Base-by-base conservation (phyloP, 2,329 filamentous ascomycete genomes). In the Teratosphaeria nubilosa region DNA sequence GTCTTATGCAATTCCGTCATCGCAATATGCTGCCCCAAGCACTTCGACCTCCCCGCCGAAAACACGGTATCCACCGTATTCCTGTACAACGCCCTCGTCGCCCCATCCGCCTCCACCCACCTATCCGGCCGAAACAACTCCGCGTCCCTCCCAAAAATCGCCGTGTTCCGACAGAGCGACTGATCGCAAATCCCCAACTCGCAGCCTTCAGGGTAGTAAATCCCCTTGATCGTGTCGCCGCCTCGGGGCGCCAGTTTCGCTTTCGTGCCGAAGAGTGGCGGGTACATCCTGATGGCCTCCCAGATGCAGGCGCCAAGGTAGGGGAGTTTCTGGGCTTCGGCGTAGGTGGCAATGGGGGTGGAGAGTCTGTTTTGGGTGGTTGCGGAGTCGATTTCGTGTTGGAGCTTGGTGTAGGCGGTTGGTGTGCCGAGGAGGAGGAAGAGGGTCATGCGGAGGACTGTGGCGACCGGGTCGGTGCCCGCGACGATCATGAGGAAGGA, bases 381-480 rank as follows among this genome's bases (percentile, higher is more conserved):
- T 4, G 55, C 62, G 20, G 52, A 3, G 65, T 75, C 74, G n/a
- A 81, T 76, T 59, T 83, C 78, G 0, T 57, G 67, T n/a, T 72
- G 74, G 0, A 84, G 71, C 9, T 67, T 76, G n/a, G 56, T 55
- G 63, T 78, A 76, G 1, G 78, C 75, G 1, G 68, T 66, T 0
- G 77, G 77, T 31, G 74, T 77, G 48, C 73, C 77, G 34, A 78
- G 73, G 48, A 83, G 63, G 60, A 79, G 72, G 24, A 81, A 73
- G 54, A 83, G 62, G 1, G 75, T 80, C 22, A 72, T 72, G 4
- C 80, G 75, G 20, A 84, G 75, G 5, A 75, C 75, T 0, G 79
- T 80, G 0, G 81, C 78, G 0, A 80, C 80, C 0, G 79, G 82
- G 58, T 84, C 81, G 0, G 79, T 78, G 11, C 81, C 82, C 4